These are phyloP conservation scores for Eucalyptus marginata DNA, from an alignment of 345 rosid species.

Conservation along the genomic window DNA sequence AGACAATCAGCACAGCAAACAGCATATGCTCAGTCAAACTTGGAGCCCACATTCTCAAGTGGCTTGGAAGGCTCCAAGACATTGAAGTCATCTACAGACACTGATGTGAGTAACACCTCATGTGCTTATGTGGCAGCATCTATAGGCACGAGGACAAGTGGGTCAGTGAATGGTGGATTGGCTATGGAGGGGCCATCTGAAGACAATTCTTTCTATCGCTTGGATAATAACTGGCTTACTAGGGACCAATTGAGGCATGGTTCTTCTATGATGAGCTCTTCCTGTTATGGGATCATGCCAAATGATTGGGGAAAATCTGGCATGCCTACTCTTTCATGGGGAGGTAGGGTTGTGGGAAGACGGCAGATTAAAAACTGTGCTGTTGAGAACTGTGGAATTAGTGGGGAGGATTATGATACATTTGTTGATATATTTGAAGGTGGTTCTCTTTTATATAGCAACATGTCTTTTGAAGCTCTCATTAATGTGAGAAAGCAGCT, in stretches of 20 bases:
- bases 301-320: constrained; percentile 87
- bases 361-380: constrained; percentile 47
- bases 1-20: constrained; percentile 31
- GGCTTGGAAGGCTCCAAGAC: constrained; percentile 21
- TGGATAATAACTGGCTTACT: constrained; percentile 60
- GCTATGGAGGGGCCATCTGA: constrained; percentile 88
- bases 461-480: constrained; percentile 91
- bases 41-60: constrained; percentile 19
- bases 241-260: constrained; percentile 55
- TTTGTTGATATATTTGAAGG: constrained; percentile 89
- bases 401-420: constrained; percentile 70
- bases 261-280: constrained; percentile 38
- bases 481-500: constrained; percentile 88
- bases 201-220: constrained; percentile 41
- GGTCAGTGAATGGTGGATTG: constrained; percentile 24
- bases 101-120: constrained; percentile 26
- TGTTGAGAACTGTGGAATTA: constrained; percentile 48
- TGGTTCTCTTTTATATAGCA: constrained; percentile 84
- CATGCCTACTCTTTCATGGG: constrained; percentile 79
- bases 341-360: constrained; percentile 89
- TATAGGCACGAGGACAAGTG: constrained; percentile 20
- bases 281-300: constrained; percentile 38
- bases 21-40: constrained; percentile 20
- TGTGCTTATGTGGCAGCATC: constrained; percentile 37
- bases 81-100: constrained; percentile 23